phyloP scores from a whole-genome alignment of 2,329 filamentous ascomycete species.

The Aspergillus transmontanensis region DNA sequence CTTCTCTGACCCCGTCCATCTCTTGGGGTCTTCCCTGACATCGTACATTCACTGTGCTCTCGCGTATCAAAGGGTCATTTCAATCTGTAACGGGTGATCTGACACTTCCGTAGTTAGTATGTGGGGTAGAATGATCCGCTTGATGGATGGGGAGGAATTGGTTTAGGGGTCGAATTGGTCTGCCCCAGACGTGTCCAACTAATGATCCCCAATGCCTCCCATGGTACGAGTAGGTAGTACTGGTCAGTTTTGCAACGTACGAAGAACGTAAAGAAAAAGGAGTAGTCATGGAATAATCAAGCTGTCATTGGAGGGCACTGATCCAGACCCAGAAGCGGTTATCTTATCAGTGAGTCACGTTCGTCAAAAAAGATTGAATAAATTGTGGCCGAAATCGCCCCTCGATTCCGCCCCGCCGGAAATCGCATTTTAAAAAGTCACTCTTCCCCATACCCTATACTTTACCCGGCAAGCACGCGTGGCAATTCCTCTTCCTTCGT shows the following conservation, averaged over 20 bases:
- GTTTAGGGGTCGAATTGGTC: background rate
- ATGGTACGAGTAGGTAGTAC: background rate
- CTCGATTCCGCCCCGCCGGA: constrained; percentile 26
- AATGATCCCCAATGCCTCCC: background rate
- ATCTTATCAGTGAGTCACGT: constrained; percentile 34
- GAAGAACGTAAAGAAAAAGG: background rate
- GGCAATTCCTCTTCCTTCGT: constrained; percentile 22
- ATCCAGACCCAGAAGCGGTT: constrained; percentile 15
- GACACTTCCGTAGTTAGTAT: constrained; percentile 4
- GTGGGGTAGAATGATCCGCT: background rate
- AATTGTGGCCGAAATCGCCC: constrained; percentile 30
- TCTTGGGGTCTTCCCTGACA: background rate
- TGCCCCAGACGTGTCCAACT: background rate
- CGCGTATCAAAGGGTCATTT: background rate
- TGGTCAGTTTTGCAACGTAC: background rate
- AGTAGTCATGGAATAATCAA: background rate
- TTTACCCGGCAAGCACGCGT: constrained; percentile 15
- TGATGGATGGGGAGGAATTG: background rate
- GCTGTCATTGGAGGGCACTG: background rate
- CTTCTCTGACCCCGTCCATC: background rate
- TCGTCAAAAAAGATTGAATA: constrained; percentile 21
- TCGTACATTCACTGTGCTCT: background rate
- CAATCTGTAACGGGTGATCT: background rate
- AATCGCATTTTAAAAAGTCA: constrained; percentile 27
- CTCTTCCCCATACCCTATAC: constrained; percentile 22